Evolutionary conservation across 768 basidiomycete species (phyloP).

Genomic region (Amanita brunnescens): DNA sequence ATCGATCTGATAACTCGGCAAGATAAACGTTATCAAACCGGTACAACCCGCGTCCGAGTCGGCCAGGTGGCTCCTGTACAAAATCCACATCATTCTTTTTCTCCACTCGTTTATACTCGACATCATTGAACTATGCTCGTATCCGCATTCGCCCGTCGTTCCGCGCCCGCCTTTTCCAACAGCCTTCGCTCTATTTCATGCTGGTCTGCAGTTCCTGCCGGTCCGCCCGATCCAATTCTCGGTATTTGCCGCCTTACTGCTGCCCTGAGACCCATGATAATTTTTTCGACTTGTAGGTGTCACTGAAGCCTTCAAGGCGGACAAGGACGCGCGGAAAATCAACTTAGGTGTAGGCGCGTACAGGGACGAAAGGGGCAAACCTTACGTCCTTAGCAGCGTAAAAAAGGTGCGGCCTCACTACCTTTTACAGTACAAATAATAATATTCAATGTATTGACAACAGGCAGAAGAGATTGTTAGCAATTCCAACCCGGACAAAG

Average conservation of each 20-base stretch:
- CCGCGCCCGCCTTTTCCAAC: conserved; percentile 27
- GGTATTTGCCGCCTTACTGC: conserved; percentile 33
- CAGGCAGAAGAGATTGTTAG: conserved; percentile 74
- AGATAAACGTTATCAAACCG: conserved; percentile 5
- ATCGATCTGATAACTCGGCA: neutral
- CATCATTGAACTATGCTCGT: conserved; percentile 34
- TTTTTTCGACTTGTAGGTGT: conserved; percentile 44
- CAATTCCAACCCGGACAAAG: conserved; percentile 72
- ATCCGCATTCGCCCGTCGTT: conserved; percentile 44
- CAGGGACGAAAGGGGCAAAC: conserved; percentile 90
- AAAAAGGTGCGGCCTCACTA: conserved; percentile 50
- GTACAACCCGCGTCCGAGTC: neutral
- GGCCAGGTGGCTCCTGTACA: neutral
- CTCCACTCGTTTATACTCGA: conserved; percentile 15
- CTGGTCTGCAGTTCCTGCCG: conserved; percentile 78
- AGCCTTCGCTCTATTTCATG: conserved; percentile 48
- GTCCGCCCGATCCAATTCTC: conserved; percentile 90
- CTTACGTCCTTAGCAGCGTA: conserved; percentile 85
- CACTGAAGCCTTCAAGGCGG: conserved; percentile 94
- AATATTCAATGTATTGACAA: conserved; percentile 8
- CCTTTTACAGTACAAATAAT: neutral
- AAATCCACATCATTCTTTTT: neutral
- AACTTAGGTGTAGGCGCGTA: conserved; percentile 98
- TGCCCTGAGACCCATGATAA: neutral
- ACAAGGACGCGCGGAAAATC: conserved; percentile 87